Evolutionary conservation across 2,329 filamentous ascomycete genomes (phyloP), one percentile per base, ranked within the genome.

Genomic region (Colletotrichum shisoi): DNA sequence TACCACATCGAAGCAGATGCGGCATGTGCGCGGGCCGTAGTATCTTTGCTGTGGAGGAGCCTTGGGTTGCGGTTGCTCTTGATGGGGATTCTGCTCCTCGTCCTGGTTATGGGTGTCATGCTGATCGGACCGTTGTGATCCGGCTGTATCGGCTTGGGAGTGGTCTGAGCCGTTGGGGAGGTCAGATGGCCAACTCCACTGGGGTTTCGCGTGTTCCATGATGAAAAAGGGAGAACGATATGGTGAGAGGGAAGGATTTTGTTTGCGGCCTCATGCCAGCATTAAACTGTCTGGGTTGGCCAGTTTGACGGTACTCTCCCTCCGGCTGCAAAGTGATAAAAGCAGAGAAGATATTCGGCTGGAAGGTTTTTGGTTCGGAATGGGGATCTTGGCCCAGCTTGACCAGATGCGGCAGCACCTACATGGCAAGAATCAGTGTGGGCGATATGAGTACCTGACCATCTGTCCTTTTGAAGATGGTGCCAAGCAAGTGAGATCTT

Each of bases 1-100:
- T 67, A 85, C 84, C 1, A 81, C 82, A 52, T 97, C 94, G 46
- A 97, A 83, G 76, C 94, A 98, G 70, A 98, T 97, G 65, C 94
- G 90, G 78, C 94, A 98, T 69, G 88, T 91, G 71, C 93, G 85
- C 31, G 91, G 85, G 44, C 87, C 85, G 76, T 92, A 94, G 69
- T 87, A 85, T 57, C 75, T 76, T 60, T 72, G 71, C 51, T 73
- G 72, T 49, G 58, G 57, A 9, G n/a, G n/a, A 21, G 34, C 51
- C 42, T 46, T 51, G 37, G 40, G 51, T 19, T 49, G 56, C 4
- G 66, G 31, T 37, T 66, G 45, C 19, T 61, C 37, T 24, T 56
- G 48, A 15, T 63, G 27, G 2, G 57, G 19, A 15, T 37, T n/a
- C 6, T 27, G 19, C n/a, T 27, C 37, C 17, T 60, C 27, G 13